phyloP scores from a whole-genome alignment of 2,329 filamentous ascomycete species.

The Rhynchosporium secalis region DNA sequence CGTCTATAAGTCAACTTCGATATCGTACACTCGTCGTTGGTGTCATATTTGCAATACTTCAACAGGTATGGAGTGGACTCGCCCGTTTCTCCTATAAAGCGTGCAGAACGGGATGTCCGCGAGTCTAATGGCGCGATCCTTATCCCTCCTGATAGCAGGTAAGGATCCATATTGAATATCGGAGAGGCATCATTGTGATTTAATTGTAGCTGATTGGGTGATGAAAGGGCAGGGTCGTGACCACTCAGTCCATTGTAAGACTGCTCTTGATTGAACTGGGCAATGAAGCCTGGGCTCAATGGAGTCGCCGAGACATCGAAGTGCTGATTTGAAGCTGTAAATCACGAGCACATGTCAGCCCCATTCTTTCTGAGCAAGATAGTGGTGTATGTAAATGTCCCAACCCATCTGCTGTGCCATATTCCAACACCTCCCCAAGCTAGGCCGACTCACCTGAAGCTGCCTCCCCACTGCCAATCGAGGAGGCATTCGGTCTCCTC shows the following conservation, averaged over 20 bases:
- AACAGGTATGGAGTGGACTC: slow-evolving; percentile 40
- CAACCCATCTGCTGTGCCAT: slow-evolving; percentile 5
- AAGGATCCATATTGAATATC: slow-evolving; percentile 35
- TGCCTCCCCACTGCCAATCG: slow-evolving; percentile 29
- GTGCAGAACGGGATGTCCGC: slow-evolving; percentile 32
- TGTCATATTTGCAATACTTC: slow-evolving; percentile 36
- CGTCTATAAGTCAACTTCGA: slow-evolving; percentile 39
- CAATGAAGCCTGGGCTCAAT: slow-evolving; percentile 36
- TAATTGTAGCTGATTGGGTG: slow-evolving; percentile 32
- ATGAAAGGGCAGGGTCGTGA: slow-evolving; percentile 29
- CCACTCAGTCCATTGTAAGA: slow-evolving; percentile 33
- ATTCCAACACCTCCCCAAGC: slow-evolving; percentile 7
- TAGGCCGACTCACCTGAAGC: slow-evolving; percentile 29
- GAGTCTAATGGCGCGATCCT: slow-evolving; percentile 36
- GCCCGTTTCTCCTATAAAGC: slow-evolving; percentile 39
- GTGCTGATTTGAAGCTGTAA: slow-evolving; percentile 32
- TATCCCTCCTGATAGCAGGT: slow-evolving; percentile 29
- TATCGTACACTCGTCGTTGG: slow-evolving; percentile 39
- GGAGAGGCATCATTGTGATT: slow-evolving; percentile 32
- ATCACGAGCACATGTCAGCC: slow-evolving; percentile 21
- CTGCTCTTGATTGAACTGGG: slow-evolving; percentile 35
- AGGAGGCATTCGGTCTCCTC: slow-evolving; percentile 33
- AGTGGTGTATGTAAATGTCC: neutral
- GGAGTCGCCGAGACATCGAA: slow-evolving; percentile 31
- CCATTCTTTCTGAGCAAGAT: slow-evolving; percentile 1